phyloP scores from a whole-genome alignment of 192 early-diverging fungal genomes.

The Funneliformis mosseae region DNA sequence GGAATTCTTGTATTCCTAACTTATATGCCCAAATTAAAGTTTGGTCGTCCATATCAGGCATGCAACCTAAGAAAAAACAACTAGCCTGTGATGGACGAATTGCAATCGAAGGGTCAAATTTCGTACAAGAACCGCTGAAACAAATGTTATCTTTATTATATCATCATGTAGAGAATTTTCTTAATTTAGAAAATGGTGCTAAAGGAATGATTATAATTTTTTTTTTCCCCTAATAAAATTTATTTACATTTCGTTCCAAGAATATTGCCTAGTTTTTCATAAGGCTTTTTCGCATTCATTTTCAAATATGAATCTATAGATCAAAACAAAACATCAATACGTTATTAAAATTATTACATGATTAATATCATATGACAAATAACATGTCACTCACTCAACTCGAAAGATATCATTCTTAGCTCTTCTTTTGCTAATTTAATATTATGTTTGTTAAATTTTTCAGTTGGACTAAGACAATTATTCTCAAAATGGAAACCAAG shows the following conservation, averaged over 20 bases:
- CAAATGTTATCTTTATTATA: not conserved
- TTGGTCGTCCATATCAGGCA: constrained; percentile 13
- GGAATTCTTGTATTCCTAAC: not conserved
- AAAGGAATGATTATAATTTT: not conserved
- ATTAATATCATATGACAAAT: not conserved
- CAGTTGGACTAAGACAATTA: not conserved
- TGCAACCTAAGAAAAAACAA: not conserved
- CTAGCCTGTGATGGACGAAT: not conserved
- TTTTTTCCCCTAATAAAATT: not conserved
- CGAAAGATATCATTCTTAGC: not conserved
- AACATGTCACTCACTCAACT: not conserved
- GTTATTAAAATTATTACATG: not conserved
- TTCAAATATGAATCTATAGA: no score
- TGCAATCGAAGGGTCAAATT: not conserved
- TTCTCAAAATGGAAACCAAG: not conserved
- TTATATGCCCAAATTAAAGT: constrained; percentile 10
- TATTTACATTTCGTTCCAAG: constrained; percentile 28
- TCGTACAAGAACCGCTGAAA: not conserved
- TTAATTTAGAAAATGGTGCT: not conserved
- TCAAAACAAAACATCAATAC: not conserved
- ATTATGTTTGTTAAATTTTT: not conserved
- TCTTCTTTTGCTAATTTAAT: constrained; percentile 7
- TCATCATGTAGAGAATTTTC: not conserved
- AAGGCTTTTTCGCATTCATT: not conserved
- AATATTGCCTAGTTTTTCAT: not conserved